Conservation (phyloP, 2,329 filamentous ascomycete genomes). For the Colletotrichum somersetense region DNA sequence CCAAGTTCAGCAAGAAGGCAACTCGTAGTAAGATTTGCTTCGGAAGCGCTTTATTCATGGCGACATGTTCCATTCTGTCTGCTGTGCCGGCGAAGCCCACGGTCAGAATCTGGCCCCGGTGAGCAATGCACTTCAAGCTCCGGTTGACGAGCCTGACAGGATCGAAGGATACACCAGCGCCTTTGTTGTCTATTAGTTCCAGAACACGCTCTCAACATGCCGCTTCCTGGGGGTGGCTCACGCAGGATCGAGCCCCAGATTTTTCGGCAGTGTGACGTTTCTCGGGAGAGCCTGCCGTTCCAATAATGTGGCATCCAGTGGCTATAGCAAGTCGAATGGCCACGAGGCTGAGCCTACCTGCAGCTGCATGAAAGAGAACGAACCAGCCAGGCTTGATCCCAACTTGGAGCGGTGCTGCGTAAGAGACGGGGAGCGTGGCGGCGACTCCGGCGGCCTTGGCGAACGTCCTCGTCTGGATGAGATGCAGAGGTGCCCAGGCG, state of each 20-base stretch:
- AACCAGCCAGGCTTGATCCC: conserved; percentile 59
- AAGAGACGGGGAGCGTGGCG: conserved; percentile 66
- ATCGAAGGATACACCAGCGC: conserved; percentile 70
- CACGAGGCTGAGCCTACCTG: conserved; percentile 67
- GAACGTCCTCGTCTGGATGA: conserved; percentile 58
- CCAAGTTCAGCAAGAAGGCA: not conserved
- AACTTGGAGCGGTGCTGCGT: conserved; percentile 61
- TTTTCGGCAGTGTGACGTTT: conserved; percentile 58
- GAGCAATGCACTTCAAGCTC: conserved; percentile 65
- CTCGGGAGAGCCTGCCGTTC: conserved; percentile 59
- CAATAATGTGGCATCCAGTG: conserved; percentile 65
- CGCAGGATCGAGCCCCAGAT: conserved; percentile 56
- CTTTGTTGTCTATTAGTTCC: conserved; percentile 59
- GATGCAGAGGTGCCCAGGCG: conserved; percentile 52
- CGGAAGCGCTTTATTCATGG: conserved; percentile 66
- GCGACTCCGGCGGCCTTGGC: conserved; percentile 66
- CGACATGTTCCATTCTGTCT: conserved; percentile 65
- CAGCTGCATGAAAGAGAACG: conserved; percentile 67
- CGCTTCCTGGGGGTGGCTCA: conserved; percentile 53
- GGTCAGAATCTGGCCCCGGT: conserved; percentile 66
- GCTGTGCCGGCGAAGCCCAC: conserved; percentile 69
- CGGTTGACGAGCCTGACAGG: conserved; percentile 68
- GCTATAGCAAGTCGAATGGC: conserved; percentile 68
- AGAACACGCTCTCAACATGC: conserved; percentile 66
- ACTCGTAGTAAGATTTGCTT: conserved; percentile 65